Base-by-base conservation (phyloP, 352 stramenopile species). In the Globisporangium yorkense region DNA sequence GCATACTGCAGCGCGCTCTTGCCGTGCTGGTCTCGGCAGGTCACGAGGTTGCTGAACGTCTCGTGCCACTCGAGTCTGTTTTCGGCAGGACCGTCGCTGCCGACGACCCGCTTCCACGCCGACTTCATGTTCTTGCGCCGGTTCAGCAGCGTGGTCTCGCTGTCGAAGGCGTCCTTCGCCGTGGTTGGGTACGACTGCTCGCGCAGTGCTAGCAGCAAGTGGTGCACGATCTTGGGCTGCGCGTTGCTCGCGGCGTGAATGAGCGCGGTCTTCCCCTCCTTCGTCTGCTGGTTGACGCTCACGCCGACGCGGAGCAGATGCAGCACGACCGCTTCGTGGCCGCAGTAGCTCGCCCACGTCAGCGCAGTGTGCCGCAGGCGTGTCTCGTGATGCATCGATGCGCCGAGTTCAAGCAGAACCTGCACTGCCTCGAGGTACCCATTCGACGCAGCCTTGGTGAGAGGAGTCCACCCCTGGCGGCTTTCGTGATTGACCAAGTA, bases 321-420 rank as follows among this genome's bases (percentile, higher is more conserved):
- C 13, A 91, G 66, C 24, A 76, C 68, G 4, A 88, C 71, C 2
- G 65, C 59, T 49, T 91, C 82, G 48, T 93, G 80, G 3, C 83
- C 83, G 47, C 79, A 90, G 56, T 82, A 89, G 18, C 71, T 76
- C 18, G 83, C 83, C 83, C 83, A 91, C 8, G 80, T 91, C 64
- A 91, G 70, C 5, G 83, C 69, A 21, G 80, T 89, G 53, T 93
- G 83, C 18, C 71, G 62, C 20, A 89, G 70, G 5, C 74, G 69
- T 1, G 70, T 78, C 61, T 93, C 80, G 20, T 82, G 59, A 6
- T 78, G 57, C 37, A 83, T 39, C 16, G 74, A 54, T 0, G 71
- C 77, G 7, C 77, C 80, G 27, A 86, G 51, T 2, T 62, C 48
- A 1, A 91, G 24, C n/a, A 91, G 62, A 52, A 75, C 46, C 40